Percentiles rank a stretch among this genome's conserved stretches.
Evolutionary conservation across 2,329 filamentous ascomycete genomes (phyloP).

Genomic region (Cladophialophora bantiana): DNA sequence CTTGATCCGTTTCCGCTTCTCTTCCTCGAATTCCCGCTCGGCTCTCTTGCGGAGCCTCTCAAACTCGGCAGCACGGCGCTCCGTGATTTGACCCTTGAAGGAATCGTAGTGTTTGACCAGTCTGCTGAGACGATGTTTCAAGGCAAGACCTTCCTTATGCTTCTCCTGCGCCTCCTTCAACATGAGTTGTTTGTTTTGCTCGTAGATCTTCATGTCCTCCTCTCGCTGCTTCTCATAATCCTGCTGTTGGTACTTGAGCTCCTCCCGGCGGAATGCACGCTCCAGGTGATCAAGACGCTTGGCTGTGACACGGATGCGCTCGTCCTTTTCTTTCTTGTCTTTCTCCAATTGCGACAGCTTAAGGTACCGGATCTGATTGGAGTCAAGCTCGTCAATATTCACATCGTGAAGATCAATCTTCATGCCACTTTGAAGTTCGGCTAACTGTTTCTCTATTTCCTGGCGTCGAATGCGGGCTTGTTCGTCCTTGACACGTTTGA

Average conservation of each 20-base stretch:
- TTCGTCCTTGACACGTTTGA: conserved; percentile 83
- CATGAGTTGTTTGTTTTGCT: conserved; percentile 77
- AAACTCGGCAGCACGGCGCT: conserved; percentile 91
- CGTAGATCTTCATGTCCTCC: conserved; percentile 78
- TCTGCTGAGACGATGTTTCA: conserved; percentile 89
- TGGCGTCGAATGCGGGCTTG: conserved; percentile 88
- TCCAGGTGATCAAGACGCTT: conserved; percentile 98
- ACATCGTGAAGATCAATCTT: conserved; percentile 78
- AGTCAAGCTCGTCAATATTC: conserved; percentile 85
- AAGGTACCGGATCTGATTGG: conserved; percentile 87
- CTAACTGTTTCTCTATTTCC: conserved; percentile 90
- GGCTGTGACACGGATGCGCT: conserved; percentile 87
- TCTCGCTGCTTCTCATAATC: conserved; percentile 87
- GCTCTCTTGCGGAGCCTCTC: conserved; percentile 91
- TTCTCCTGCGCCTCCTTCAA: conserved; percentile 82
- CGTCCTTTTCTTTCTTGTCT: conserved; percentile 95
- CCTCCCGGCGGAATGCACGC: conserved; percentile 94
- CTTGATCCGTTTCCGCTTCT: conserved; percentile 86
- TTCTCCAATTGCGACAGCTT: conserved; percentile 96
- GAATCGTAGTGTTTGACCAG: conserved; percentile 83
- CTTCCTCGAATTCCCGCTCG: conserved; percentile 89
- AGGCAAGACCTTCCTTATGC: conserved; percentile 88
- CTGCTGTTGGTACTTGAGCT: conserved; percentile 84
- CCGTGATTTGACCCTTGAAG: conserved; percentile 82
- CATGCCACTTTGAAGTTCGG: conserved; percentile 86